phyloP scores from a whole-genome alignment of 148 eudicot species.

The Diospyros lotus region DNA sequence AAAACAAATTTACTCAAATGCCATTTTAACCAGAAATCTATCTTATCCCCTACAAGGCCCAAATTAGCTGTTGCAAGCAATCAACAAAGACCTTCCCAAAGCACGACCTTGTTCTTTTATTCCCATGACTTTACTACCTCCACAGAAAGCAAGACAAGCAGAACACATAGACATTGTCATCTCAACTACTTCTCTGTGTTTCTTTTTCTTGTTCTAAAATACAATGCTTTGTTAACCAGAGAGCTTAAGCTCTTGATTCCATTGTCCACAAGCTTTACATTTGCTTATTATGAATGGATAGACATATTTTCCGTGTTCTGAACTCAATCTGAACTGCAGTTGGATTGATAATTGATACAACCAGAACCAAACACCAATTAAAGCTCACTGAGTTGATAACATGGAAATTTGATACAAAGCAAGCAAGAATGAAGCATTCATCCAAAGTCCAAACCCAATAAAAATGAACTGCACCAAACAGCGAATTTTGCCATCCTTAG shows the following conservation, averaged over 20 bases:
- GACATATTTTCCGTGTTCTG: neutral
- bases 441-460: conserved; percentile 5
- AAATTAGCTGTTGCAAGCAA: too few relatives aligned
- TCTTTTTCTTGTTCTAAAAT: too few relatives aligned
- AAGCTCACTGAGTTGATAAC: neutral
- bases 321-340: conserved; percentile 1
- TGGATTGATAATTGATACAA: neutral
- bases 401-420: conserved; percentile 15
- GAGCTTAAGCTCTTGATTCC: too few relatives aligned
- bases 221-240: too few relatives aligned
- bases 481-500: neutral
- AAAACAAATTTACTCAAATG: neutral
- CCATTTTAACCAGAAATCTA: neutral
- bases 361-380: conserved; percentile 6
- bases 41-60: too few relatives aligned
- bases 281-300: neutral
- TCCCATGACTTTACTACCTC: too few relatives aligned
- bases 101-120: too few relatives aligned
- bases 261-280: neutral
- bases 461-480: neutral
- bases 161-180: too few relatives aligned
- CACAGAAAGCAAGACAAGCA: too few relatives aligned
- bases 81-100: too few relatives aligned
- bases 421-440: neutral
- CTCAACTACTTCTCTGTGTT: too few relatives aligned